Conservation (phyloP, 371 early-diverging fungal genomes). For the Choanephora cucurbitarum region DNA sequence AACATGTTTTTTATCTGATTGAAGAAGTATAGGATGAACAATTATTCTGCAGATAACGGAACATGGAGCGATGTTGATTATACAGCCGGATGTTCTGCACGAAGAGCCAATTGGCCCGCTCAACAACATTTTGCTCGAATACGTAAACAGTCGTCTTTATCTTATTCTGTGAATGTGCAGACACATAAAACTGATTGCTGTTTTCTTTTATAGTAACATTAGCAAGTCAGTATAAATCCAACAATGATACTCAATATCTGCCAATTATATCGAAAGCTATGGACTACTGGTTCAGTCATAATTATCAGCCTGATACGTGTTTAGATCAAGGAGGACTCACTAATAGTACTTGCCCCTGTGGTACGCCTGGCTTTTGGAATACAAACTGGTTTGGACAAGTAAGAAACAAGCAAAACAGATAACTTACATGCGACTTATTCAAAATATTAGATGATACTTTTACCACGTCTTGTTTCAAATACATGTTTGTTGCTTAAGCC, state of each 20-base stretch:
- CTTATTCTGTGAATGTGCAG: too few relatives aligned
- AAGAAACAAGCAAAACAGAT: conserved; percentile 3
- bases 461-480: conserved; percentile 23
- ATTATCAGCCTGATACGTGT: conserved; percentile 27
- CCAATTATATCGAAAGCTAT: conserved; percentile 19
- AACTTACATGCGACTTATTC: neutral
- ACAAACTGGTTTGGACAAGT: conserved; percentile 40
- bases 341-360: conserved; percentile 32
- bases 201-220: conserved; percentile 17
- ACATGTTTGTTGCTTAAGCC: conserved; percentile 26
- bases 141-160: too few relatives aligned
- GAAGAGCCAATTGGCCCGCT: conserved; percentile 39
- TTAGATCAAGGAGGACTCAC: conserved; percentile 29
- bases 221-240: conserved; percentile 22
- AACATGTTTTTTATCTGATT: neutral
- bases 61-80: conserved; percentile 31
- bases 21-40: conserved; percentile 5
- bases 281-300: conserved; percentile 30
- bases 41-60: conserved; percentile 12
- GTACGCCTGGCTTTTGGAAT: conserved; percentile 38
- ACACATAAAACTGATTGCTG: too few relatives aligned
- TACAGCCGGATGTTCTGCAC: conserved; percentile 24
- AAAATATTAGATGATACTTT: conserved; percentile 22
- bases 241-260: conserved; percentile 8
- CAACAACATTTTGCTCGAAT: conserved; percentile 27